A percentile compares a stretch with the other conserved stretches of the same genome.
These are phyloP conservation scores for Talaromyces trachyspermus DNA, from an alignment of 495 filamentous ascomycete species.

Conservation along the genomic window DNA sequence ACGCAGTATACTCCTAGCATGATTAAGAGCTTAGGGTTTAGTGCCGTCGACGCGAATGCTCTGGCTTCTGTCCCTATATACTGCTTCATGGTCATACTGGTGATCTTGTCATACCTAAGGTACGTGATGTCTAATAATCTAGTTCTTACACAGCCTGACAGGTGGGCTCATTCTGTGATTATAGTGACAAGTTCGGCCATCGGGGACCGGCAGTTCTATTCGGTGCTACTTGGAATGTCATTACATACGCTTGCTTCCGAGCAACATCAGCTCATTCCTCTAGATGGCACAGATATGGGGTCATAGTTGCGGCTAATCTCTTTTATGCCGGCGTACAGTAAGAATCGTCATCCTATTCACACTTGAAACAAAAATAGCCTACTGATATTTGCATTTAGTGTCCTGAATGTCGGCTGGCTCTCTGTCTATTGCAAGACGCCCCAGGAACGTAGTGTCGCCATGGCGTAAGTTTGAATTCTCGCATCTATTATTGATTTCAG, in stretches of 20 bases:
- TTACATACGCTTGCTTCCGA: constrained; percentile 29
- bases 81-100: constrained; percentile 36
- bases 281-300: constrained; percentile 35
- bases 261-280: constrained; percentile 14
- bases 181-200: constrained; percentile 36
- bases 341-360: constrained; percentile 21
- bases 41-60: constrained; percentile 39
- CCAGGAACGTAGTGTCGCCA: constrained; percentile 43
- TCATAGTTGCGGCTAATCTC: constrained; percentile 39
- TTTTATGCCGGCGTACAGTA: constrained; percentile 47
- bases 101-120: constrained; percentile 32
- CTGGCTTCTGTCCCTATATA: constrained; percentile 44
- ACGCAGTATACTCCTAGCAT: constrained; percentile 30
- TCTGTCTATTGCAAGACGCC: constrained; percentile 37
- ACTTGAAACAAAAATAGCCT: not conserved
- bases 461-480: constrained; percentile 36
- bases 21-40: constrained; percentile 39
- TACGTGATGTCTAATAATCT: no score
- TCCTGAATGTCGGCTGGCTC: constrained; percentile 42
- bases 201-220: constrained; percentile 36
- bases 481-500: not conserved
- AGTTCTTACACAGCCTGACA: no score
- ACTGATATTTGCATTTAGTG: constrained; percentile 11
- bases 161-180: constrained; percentile 6
- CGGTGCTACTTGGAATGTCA: constrained; percentile 37